Evolutionary conservation across 192 early-diverging fungal genomes (phyloP).

Genomic region (Backusella parvicylindrica): DNA sequence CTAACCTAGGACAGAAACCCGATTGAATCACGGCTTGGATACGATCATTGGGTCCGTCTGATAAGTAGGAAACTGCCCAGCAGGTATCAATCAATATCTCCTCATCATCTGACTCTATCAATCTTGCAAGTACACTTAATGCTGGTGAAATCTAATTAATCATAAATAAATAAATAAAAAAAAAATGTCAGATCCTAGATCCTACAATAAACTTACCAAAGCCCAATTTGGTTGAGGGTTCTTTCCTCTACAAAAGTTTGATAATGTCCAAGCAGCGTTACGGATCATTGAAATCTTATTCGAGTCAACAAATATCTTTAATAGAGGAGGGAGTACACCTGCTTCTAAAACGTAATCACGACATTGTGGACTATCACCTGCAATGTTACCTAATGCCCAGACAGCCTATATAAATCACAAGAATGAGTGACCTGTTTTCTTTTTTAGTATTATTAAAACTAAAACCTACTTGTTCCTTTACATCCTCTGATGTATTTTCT

Average conservation of each 20-base stretch:
- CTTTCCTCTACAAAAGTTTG: conserved; percentile 72
- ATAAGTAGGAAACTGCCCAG: conserved; percentile 75
- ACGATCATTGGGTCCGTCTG: conserved; percentile 65
- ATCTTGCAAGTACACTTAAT: conserved; percentile 41
- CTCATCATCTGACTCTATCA: conserved; percentile 60
- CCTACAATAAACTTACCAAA: conserved; percentile 25
- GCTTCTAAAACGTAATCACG: conserved; percentile 41
- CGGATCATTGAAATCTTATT: conserved; percentile 60
- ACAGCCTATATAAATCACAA: conserved; percentile 15
- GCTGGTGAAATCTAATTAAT: conserved; percentile 7
- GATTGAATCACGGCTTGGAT: conserved; percentile 70
- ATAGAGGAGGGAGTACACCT: conserved; percentile 82
- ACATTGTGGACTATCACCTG: conserved; percentile 35
- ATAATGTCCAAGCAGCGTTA: conserved; percentile 76
- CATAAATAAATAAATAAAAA: background rate
- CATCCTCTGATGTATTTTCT: conserved; percentile 12
- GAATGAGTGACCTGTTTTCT: background rate
- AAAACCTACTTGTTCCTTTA: conserved; percentile 22
- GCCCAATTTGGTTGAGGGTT: conserved; percentile 69
- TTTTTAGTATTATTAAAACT: background rate
- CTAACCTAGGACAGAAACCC: conserved; percentile 57
- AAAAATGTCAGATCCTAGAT: too few relatives aligned
- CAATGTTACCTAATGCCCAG: conserved; percentile 52
- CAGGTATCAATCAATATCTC: conserved; percentile 72
- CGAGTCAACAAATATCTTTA: conserved; percentile 77